Base-by-base conservation (phyloP, 345 rosid genomes). In the Mangifera indica region DNA sequence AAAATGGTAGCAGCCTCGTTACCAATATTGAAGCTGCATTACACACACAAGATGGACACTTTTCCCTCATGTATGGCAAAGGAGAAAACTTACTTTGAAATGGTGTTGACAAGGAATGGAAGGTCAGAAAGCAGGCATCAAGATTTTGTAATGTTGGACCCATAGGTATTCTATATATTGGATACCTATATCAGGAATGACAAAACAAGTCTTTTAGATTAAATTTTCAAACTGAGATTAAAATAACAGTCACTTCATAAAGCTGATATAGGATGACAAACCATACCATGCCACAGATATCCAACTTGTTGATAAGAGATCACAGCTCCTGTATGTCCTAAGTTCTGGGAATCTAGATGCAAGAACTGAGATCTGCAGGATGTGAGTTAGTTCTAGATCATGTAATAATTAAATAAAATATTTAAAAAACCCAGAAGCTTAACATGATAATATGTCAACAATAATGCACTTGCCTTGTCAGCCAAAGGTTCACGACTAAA, bases 211-310 rank as follows among this genome's bases (percentile, higher is more conserved):
- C 34, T 14, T 24, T 80, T 60, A 62, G 66, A 53, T 55, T 42
- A 29, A 10, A 37, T 11, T 12, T 12, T 21, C 26, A 17, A 29
- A n/a, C 26, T 21, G 53, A 37, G 15, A 58, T 48, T 66, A 71
- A 11, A 56, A 26, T 20, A 1, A 8, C n/a, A n/a, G n/a, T 8
- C 34, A 32, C 24, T 26, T n/a, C 2, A 32, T 10, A 37, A 1
- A 32, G 45, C 53, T 5, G 34, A 20, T 5, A 13, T 11, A 64
- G 46, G 37, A 46, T 0, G 2, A 42, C 8, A 7, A 70, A 44
- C n/a, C 46, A 63, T 82, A 95, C 99, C 99, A 95, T 49, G 99
- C 97, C 55, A 95, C 93, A 57, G 97, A 93, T 48, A 95, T 74
- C 99, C 99, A 95, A 82, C 99, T 95, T 24, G 91, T 81, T 45